Conservation (phyloP, 192 early-diverging fungal species). For the Coemansia asiatica region DNA sequence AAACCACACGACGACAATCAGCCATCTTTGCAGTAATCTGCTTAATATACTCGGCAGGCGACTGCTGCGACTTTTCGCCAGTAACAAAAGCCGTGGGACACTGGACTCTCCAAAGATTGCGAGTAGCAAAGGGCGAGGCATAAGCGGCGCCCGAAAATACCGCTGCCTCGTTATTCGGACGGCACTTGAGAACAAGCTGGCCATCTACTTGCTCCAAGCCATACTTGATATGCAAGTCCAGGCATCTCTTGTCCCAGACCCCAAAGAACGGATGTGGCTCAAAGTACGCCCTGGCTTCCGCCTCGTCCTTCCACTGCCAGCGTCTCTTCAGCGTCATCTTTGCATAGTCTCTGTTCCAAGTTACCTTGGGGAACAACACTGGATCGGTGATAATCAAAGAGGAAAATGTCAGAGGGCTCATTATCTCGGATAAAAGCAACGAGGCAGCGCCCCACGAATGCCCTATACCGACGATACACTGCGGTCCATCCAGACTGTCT, state of each 20-base stretch:
- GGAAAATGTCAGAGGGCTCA: conserved; percentile 29
- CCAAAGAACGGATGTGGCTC: conserved; percentile 31
- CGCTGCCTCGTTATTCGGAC: conserved; percentile 32
- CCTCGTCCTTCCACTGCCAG: conserved; percentile 15
- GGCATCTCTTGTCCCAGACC: conserved; percentile 32
- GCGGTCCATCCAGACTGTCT: not conserved
- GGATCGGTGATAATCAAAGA: conserved; percentile 39
- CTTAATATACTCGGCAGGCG: conserved; percentile 16
- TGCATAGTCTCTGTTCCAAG: not conserved
- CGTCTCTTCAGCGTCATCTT: conserved; percentile 24
- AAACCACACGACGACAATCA: conserved; percentile 23
- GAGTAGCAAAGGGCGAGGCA: conserved; percentile 16
- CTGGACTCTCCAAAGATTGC: conserved; percentile 19
- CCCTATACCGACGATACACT: conserved; percentile 39
- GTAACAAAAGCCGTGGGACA: conserved; percentile 41
- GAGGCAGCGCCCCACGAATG: conserved; percentile 53
- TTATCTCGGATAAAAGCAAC: conserved; percentile 35
- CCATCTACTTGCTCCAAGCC: conserved; percentile 16
- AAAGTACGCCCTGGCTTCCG: conserved; percentile 31
- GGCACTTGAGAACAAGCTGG: conserved; percentile 37
- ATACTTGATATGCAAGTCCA: conserved; percentile 31
- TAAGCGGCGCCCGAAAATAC: conserved; percentile 22
- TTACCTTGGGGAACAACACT: conserved; percentile 13
- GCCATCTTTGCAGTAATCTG: conserved; percentile 16
- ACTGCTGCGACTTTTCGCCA: conserved; percentile 24